Conservation (phyloP, 1,139 yeast genomes). For the Geotrichum restrictum region DNA sequence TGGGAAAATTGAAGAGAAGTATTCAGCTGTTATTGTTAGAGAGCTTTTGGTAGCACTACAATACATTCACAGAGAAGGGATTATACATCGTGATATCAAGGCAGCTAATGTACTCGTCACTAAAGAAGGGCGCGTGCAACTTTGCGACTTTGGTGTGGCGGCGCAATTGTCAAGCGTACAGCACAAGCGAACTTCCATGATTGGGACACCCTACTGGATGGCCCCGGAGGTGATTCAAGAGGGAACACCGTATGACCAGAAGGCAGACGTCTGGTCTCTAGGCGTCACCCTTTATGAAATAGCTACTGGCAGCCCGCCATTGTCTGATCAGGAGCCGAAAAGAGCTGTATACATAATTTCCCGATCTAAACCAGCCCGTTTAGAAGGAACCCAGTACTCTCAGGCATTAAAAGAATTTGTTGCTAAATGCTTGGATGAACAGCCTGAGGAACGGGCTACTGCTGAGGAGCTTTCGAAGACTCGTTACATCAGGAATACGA, state of each 20-base stretch:
- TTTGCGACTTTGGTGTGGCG: slow-evolving; percentile 98
- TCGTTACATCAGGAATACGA: slow-evolving; percentile 63
- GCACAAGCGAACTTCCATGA: slow-evolving; percentile 85
- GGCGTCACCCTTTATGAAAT: slow-evolving; percentile 93
- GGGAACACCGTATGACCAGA: slow-evolving; percentile 78
- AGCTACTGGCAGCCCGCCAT: slow-evolving; percentile 97
- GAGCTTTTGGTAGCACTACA: slow-evolving; percentile 75
- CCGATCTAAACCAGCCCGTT: slow-evolving; percentile 86
- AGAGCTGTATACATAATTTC: slow-evolving; percentile 94
- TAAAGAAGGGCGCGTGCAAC: slow-evolving; percentile 81
- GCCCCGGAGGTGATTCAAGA: slow-evolving; percentile 97
- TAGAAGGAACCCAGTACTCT: slow-evolving; percentile 86
- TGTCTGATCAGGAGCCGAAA: slow-evolving; percentile 89
- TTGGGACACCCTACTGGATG: slow-evolving; percentile 99
- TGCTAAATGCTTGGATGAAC: slow-evolving; percentile 89
- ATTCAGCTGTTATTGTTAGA: slow-evolving; percentile 74
- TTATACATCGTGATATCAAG: slow-evolving; percentile 91
- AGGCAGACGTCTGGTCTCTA: slow-evolving; percentile 89
- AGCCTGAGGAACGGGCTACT: slow-evolving; percentile 78
- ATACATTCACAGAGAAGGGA: slow-evolving; percentile 82
- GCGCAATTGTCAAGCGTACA: slow-evolving; percentile 82
- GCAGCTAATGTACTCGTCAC: slow-evolving; percentile 92
- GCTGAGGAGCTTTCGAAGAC: slow-evolving; percentile 82
- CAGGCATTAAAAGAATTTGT: slow-evolving; percentile 76
- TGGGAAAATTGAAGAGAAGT: slow-evolving; percentile 81